Base-by-base conservation (phyloP, 2,329 filamentous ascomycete genomes). In the Penicillium sp. region DNA sequence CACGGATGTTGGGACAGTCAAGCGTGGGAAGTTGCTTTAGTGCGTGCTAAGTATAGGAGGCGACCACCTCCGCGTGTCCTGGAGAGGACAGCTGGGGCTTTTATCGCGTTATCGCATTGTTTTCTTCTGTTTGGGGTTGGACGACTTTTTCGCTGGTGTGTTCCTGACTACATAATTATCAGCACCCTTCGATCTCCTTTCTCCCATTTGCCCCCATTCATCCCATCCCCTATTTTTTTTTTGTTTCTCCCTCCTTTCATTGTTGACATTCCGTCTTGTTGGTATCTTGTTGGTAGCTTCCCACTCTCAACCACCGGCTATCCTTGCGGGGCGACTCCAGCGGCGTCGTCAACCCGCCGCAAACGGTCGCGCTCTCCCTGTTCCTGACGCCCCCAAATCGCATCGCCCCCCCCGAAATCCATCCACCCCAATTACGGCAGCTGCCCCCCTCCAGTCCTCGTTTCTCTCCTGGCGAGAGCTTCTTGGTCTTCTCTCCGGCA, bases 341-440 rank as follows among this genome's bases (percentile, higher is more conserved):
- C 42, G 33, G 39, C 44, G 38, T 58, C 48, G 41, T 57, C 54
- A 57, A 37, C 53, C 45, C 25, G 14, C 60, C 56, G 61, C 60
- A 63, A 63, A 59, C 62, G 59, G 57, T 63, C 56, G 55, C 56
- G 47, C 49, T 51, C 28, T 48, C 50, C 44, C 11, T 33, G 39
- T 50, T 47, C 49, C 45, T 50, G 43, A 36, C 36, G 27, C 38
- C 34, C n/a, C n/a, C n/a, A n/a, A n/a, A n/a, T n/a, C n/a, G n/a
- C n/a, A n/a, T n/a, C n/a, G n/a, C n/a, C n/a, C n/a, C n/a, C n/a
- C n/a, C n/a, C n/a, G n/a, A n/a, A n/a, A n/a, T n/a, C n/a, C n/a
- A n/a, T n/a, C n/a, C n/a, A 33, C 33, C 19, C 27, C 32, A 37
- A 33, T 31, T 28, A 36, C 41, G 37, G 43, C 41, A 45, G 43